Conservation (phyloP, 306 rosid species). For the Castanopsis chinensis region DNA sequence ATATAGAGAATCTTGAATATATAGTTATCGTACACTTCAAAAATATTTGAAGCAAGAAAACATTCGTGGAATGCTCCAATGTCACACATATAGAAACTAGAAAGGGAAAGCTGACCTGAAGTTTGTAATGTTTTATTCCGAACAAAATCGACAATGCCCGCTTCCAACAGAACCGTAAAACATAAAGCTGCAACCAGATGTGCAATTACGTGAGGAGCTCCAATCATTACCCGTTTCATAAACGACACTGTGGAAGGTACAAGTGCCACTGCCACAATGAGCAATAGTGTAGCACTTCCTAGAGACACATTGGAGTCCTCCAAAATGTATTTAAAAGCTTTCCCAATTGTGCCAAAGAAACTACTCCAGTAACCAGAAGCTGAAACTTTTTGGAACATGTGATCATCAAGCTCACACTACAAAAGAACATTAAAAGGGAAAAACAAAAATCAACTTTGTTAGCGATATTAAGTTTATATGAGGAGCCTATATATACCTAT, state of each 20-base stretch:
- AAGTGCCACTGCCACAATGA: constrained; percentile 62
- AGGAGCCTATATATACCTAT: too few relatives aligned
- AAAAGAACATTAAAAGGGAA: constrained; percentile 21
- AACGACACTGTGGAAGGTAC: constrained; percentile 80
- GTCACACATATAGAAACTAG: constrained; percentile 13
- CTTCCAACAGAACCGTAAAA: constrained; percentile 82
- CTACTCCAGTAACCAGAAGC: constrained; percentile 61
- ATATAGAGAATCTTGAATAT: too few relatives aligned
- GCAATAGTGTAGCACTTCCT: constrained; percentile 60
- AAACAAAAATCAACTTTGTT: neutral
- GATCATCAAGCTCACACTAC: constrained; percentile 72
- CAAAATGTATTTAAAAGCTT: constrained; percentile 68
- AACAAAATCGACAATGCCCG: constrained; percentile 62
- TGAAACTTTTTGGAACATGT: constrained; percentile 71
- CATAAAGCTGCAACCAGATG: constrained; percentile 79
- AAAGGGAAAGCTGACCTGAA: constrained; percentile 51
- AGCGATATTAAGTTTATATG: too few relatives aligned
- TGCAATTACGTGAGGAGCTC: constrained; percentile 78
- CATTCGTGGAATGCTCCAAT: too few relatives aligned
- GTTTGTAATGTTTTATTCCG: constrained; percentile 71
- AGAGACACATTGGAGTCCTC: constrained; percentile 70
- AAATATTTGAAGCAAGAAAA: neutral
- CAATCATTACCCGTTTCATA: constrained; percentile 63
- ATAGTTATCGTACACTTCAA: too few relatives aligned
- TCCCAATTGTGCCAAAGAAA: constrained; percentile 74